Percentiles rank a stretch among this genome's conserved stretches.
Conservation (phyloP, 352 stramenopile species). For the Pythium biforme region DNA sequence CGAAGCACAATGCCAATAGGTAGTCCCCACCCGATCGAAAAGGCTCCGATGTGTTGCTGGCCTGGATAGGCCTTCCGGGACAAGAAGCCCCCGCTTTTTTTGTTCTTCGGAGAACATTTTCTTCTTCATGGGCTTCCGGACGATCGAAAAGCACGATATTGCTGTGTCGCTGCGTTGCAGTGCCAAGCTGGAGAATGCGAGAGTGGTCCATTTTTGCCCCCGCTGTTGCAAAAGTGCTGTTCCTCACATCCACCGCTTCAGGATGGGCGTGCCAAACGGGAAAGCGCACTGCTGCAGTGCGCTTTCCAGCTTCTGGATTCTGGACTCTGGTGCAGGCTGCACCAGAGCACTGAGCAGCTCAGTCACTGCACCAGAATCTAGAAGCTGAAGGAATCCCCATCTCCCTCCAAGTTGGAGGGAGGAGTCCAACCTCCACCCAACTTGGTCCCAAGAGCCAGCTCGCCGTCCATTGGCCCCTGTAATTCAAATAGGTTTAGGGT, state of each 20-base stretch:
- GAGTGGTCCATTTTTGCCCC: background rate
- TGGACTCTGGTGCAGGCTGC: too few relatives aligned
- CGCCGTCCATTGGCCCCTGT: conserved; percentile 20
- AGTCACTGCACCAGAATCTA: conserved; percentile 19
- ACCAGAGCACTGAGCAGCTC: background rate
- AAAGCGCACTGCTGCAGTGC: background rate
- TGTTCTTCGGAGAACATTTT: too few relatives aligned
- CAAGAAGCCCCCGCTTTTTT: too few relatives aligned
- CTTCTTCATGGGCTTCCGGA: background rate
- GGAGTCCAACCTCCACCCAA: too few relatives aligned
- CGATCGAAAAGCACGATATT: too few relatives aligned
- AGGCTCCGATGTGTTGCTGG: too few relatives aligned
- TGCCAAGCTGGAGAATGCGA: too few relatives aligned
- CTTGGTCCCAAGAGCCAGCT: conserved; percentile 1
- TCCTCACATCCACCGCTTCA: conserved; percentile 5
- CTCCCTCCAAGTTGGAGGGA: background rate
- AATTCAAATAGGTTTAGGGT: conserved; percentile 28
- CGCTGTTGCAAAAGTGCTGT: too few relatives aligned
- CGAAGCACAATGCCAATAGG: background rate
- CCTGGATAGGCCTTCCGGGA: too few relatives aligned
- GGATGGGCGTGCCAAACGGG: too few relatives aligned
- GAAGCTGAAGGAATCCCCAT: background rate
- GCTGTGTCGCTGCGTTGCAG: background rate
- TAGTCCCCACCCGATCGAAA: too few relatives aligned
- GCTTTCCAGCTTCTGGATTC: too few relatives aligned